phyloP scores from a whole-genome alignment of 2,329 filamentous ascomycete species.

The Alternaria gaisen region DNA sequence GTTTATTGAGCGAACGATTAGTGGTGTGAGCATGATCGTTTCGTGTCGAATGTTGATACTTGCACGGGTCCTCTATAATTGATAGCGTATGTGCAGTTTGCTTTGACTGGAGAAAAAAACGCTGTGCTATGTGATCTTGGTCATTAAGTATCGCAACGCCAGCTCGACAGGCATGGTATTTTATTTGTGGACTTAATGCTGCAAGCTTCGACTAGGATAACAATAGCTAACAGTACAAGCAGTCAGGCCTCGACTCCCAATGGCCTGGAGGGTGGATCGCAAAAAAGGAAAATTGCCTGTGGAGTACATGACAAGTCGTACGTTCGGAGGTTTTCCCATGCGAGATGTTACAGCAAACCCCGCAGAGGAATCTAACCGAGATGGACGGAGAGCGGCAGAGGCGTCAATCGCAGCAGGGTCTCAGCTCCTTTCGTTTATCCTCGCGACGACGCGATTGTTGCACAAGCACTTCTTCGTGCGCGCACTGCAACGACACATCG shows the following conservation, averaged over 20 bases:
- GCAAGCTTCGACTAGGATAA: not conserved
- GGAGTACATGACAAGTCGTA: not conserved
- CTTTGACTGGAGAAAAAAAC: not conserved
- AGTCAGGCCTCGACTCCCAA: not conserved
- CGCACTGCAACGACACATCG: not conserved
- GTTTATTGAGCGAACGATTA: not conserved
- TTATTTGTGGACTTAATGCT: not conserved
- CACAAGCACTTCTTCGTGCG: not conserved
- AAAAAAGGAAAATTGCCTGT: not conserved
- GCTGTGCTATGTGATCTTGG: not conserved
- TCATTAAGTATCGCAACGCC: not conserved
- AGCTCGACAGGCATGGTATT: not conserved
- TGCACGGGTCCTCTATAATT: not conserved
- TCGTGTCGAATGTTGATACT: not conserved
- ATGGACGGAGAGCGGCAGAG: conserved; percentile 8
- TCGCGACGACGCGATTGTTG: not conserved
- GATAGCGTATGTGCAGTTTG: not conserved
- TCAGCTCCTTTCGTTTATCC: not conserved
- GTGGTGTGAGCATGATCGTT: no score
- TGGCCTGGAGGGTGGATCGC: not conserved
- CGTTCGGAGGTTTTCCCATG: not conserved
- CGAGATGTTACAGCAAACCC: not conserved
- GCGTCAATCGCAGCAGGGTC: not conserved
- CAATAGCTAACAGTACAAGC: not conserved
- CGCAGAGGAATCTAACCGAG: conserved; percentile 2